Evolutionary conservation across 352 stramenopile genomes (phyloP).

Genomic region (Phytophthora citrophthora): DNA sequence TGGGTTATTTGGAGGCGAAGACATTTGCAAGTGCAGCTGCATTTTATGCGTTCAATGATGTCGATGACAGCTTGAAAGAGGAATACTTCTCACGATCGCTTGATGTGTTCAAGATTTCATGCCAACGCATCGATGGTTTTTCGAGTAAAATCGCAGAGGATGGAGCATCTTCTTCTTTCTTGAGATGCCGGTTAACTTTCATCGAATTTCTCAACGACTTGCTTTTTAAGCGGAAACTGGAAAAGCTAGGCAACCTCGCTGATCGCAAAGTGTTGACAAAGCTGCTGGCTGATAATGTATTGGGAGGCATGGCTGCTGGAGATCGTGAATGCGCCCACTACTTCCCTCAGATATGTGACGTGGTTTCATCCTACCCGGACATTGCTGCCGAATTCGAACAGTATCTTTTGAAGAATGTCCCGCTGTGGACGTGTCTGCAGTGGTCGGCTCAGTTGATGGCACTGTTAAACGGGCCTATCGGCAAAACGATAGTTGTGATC

Average conservation of each 20-base stretch:
- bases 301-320: constrained; percentile 65
- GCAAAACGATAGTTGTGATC: constrained; percentile 58
- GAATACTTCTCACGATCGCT: constrained; percentile 66
- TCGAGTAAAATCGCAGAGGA: neutral
- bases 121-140: constrained; percentile 25
- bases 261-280: constrained; percentile 49
- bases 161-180: constrained; percentile 30
- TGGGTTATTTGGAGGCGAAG: constrained; percentile 69
- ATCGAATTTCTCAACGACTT: constrained; percentile 78
- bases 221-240: constrained; percentile 46
- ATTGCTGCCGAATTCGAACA: constrained; percentile 56
- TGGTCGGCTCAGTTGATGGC: constrained; percentile 85
- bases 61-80: constrained; percentile 50
- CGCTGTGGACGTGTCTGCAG: constrained; percentile 81
- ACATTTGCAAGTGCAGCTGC: constrained; percentile 66
- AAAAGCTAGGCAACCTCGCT: constrained; percentile 45
- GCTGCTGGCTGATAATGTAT: constrained; percentile 65
- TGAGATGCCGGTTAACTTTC: constrained; percentile 58
- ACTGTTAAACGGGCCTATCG: constrained; percentile 63
- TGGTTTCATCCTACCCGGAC: constrained; percentile 57
- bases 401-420: constrained; percentile 51
- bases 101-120: constrained; percentile 65
- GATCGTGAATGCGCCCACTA: constrained; percentile 77
- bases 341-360: constrained; percentile 74
- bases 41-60: constrained; percentile 60